Conservation (phyloP, 257 asterid species). For the Nicotiana undulata region DNA sequence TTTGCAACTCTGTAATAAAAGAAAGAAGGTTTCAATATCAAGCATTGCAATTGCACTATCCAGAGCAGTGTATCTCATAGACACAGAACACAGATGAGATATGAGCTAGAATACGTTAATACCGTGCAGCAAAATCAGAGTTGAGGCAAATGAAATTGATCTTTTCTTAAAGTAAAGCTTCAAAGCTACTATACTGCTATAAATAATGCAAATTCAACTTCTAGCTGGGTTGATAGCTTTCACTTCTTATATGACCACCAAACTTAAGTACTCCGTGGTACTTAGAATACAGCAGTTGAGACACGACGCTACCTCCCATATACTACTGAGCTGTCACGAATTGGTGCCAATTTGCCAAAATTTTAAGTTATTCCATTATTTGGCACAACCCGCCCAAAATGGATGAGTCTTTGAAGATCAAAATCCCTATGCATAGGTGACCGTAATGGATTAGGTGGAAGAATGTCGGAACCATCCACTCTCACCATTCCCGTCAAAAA, state of each 20-base stretch:
- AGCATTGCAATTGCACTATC: not conserved
- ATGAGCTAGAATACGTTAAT: not conserved
- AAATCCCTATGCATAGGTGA: not conserved
- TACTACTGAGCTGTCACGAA: not conserved
- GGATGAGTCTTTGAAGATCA: not conserved
- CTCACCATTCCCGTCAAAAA: too few relatives aligned
- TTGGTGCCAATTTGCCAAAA: not conserved
- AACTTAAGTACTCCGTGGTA: not conserved
- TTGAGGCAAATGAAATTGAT: not conserved
- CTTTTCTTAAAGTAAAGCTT: too few relatives aligned
- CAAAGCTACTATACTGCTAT: too few relatives aligned
- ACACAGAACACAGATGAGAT: not conserved
- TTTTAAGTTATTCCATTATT: not conserved
- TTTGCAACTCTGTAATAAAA: too few relatives aligned
- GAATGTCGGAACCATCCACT: not conserved
- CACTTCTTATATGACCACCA: not conserved
- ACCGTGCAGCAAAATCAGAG: not conserved
- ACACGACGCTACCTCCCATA: not conserved
- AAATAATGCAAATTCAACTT: not conserved
- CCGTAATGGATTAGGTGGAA: not conserved
- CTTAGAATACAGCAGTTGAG: not conserved
- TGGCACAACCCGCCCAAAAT: not conserved
- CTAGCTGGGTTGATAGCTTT: not conserved
- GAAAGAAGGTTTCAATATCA: too few relatives aligned
- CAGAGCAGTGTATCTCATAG: not conserved